These are phyloP conservation scores for Lodderomyces pseudojiufengensis DNA, from an alignment of 1,139 yeast species.

Conservation along the genomic window DNA sequence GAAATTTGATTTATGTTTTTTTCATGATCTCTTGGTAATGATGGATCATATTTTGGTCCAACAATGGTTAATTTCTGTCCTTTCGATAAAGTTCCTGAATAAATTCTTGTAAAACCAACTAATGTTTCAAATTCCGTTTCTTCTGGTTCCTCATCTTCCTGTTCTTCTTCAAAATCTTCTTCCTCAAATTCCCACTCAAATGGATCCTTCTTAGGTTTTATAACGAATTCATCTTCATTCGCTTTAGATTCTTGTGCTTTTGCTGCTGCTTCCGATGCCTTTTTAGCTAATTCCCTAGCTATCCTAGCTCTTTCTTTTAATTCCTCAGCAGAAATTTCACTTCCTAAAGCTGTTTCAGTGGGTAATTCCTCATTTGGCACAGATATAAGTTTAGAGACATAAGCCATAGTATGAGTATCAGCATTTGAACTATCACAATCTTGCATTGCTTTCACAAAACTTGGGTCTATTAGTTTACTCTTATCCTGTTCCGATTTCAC, in stretches of 20 bases:
- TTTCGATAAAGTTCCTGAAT: slow-evolving; percentile 71
- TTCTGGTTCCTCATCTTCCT: slow-evolving; percentile 43
- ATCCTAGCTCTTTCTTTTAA: slow-evolving; percentile 61
- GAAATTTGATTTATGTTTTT: slow-evolving; percentile 44
- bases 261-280: slow-evolving; percentile 61
- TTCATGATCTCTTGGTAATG: slow-evolving; percentile 49
- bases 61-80: slow-evolving; percentile 75
- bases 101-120: slow-evolving; percentile 85
- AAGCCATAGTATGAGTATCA: slow-evolving; percentile 67
- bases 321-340: slow-evolving; percentile 51
- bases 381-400: slow-evolving; percentile 85
- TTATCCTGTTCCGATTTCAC: slow-evolving; percentile 28
- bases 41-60: slow-evolving; percentile 86
- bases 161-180: slow-evolving; percentile 33
- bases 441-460: slow-evolving; percentile 53
- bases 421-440: slow-evolving; percentile 52
- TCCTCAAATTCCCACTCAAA: slow-evolving; percentile 49
- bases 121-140: slow-evolving; percentile 54
- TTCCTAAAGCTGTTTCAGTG: slow-evolving; percentile 31
- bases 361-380: slow-evolving; percentile 82
- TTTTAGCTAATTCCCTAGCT: slow-evolving; percentile 68
- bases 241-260: slow-evolving; percentile 17
- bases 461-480: slow-evolving; percentile 39
- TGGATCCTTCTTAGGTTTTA: slow-evolving; percentile 29
- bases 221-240: slow-evolving; percentile 28